These are phyloP conservation scores for Conticribra guillardii DNA, from an alignment of 108 stramenopile species.

Conservation along the genomic window DNA sequence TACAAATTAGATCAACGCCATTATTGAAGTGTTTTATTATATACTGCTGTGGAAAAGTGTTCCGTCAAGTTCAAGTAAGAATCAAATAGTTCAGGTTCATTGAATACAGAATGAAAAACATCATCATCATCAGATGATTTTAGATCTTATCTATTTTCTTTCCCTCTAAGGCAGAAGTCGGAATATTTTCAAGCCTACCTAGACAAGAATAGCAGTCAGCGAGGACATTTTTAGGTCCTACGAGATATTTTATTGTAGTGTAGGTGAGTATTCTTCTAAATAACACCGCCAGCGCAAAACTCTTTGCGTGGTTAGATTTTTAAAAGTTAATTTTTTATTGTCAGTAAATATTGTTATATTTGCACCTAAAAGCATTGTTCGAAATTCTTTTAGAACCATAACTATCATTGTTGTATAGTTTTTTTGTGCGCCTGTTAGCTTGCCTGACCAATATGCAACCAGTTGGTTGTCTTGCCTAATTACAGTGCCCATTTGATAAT, in stretches of 20 bases:
- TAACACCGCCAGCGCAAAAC: too few relatives aligned
- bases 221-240: slow-evolving; percentile 42
- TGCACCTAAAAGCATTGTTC: too few relatives aligned
- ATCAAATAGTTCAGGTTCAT: neutral
- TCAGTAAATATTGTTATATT: too few relatives aligned
- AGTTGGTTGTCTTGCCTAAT: slow-evolving; percentile 25
- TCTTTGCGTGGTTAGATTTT: too few relatives aligned
- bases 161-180: slow-evolving; percentile 11
- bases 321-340: too few relatives aligned
- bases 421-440: slow-evolving; percentile 28
- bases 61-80: slow-evolving; percentile 7
- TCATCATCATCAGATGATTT: neutral
- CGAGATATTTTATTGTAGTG: slow-evolving; percentile 31
- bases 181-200: neutral
- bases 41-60: too few relatives aligned
- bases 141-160: too few relatives aligned
- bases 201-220: slow-evolving; percentile 13
- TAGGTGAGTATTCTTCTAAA: slow-evolving; percentile 47
- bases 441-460: slow-evolving; percentile 28
- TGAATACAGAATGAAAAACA: too few relatives aligned
- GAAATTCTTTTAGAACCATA: slow-evolving; percentile 28
- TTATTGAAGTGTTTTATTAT: too few relatives aligned
- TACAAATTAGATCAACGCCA: too few relatives aligned
- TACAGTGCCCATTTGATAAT: slow-evolving; percentile 31
- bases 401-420: too few relatives aligned